Base-by-base conservation (phyloP, 2,329 filamentous ascomycete species). In the Teratosphaeria zuluensis region DNA sequence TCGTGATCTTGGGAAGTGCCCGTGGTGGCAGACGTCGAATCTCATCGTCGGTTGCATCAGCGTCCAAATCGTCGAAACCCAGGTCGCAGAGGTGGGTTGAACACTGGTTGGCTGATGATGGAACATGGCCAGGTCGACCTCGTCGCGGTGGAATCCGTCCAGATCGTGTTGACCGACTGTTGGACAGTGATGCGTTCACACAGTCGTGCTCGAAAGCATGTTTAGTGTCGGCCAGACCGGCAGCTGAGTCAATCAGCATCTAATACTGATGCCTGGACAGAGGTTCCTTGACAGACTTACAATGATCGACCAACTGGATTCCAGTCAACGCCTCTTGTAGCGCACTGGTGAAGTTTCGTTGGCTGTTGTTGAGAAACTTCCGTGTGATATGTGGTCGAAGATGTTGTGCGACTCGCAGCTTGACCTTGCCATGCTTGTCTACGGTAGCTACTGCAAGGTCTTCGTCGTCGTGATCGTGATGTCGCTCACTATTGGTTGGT, bases 301-400 rank as follows among this genome's bases (percentile, higher is more conserved):
- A 3, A 21, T 8, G 6, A 48, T 48, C 42, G 19, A 19, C 21
- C 42, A 21, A 19, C 19, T 48, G 42, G 2, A 48, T 48, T 19
- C 42, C 42, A 48, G 42, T 48, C 19, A 48, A 48, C n/a, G 42
- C 42, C 42, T 48, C n/a, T 1, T 48, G 42, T n/a, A 48, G 19
- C n/a, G 42, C 52, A 14, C 31, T 35, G 28, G 52, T 53, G 6
- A 53, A 53, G 28, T 35, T 31, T 28, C 32, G 52, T 12, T 31
- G 52, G 52, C 52, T 53, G 52, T 53, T 53, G 28, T 35, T 53
- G 52, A 53, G 28, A 31, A 53, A 53, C 32, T 53, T 53, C n/a
- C 16, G 52, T 19, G 28, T 35, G 52, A 53, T 35, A 31, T 31
- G 52, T 6, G 52, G 52, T 53, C 32, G 19, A 16, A 53, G 28